A percentile compares a stretch with the other conserved stretches of the same genome.
These are phyloP conservation scores for Mimosa bimucronata DNA, from an alignment of 306 rosid genomes.

Conservation along the genomic window DNA sequence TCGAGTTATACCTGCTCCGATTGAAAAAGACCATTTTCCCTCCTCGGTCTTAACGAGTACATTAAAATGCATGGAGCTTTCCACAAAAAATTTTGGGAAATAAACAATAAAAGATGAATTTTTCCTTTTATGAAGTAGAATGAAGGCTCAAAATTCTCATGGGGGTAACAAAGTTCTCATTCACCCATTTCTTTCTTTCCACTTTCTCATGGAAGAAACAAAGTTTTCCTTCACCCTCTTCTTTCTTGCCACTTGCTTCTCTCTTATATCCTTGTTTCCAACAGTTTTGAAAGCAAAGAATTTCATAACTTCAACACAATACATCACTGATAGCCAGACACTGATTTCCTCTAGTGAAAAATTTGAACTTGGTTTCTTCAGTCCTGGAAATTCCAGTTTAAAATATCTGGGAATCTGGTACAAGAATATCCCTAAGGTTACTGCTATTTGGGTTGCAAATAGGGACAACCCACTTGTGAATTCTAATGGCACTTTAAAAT, in stretches of 20 bases:
- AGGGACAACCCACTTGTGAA: slow-evolving; percentile 32
- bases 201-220: slow-evolving; percentile 13
- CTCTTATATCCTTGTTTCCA: slow-evolving; percentile 30
- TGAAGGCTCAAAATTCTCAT: slow-evolving; percentile 37
- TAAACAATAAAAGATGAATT: not conserved
- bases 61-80: slow-evolving; percentile 10
- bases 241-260: slow-evolving; percentile 34
- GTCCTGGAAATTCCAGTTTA: slow-evolving; percentile 7
- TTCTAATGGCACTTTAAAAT: slow-evolving; percentile 22
- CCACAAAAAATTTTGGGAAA: slow-evolving; percentile 3
- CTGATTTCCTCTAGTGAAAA: not conserved
- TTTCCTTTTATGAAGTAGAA: slow-evolving; percentile 30
- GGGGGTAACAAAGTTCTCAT: slow-evolving; percentile 38
- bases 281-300: not conserved
- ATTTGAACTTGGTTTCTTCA: slow-evolving; percentile 46
- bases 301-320: slow-evolving; percentile 15
- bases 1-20: slow-evolving; percentile 42
- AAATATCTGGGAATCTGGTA: slow-evolving; percentile 47
- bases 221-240: slow-evolving; percentile 20
- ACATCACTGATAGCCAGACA: not conserved
- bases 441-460: slow-evolving; percentile 47
- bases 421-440: slow-evolving; percentile 1
- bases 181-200: slow-evolving; percentile 32
- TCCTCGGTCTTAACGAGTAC: slow-evolving; percentile 12
- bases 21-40: not conserved